Conservation (phyloP, 2,329 filamentous ascomycete species). For the Sphaerulina vaccinii region DNA sequence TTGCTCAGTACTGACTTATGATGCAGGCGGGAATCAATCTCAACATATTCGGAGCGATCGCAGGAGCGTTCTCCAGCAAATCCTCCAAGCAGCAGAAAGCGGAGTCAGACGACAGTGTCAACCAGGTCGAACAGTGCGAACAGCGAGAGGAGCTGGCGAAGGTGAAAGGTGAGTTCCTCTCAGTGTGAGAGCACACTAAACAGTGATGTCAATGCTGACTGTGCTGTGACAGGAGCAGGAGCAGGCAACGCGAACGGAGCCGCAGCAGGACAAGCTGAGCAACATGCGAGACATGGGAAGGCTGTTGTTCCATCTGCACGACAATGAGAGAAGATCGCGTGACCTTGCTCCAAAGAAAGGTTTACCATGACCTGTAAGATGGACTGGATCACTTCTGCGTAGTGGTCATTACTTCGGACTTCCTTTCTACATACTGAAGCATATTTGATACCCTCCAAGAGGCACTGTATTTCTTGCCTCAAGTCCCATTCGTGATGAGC, state of each 20-base stretch:
- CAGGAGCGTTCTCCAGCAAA: slow-evolving; percentile 38
- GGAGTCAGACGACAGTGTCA: neutral
- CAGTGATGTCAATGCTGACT: neutral
- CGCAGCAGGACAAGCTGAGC: slow-evolving; percentile 31
- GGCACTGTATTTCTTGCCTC: no score
- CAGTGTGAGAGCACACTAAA: no score
- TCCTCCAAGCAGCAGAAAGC: slow-evolving; percentile 9
- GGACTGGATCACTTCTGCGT: no score
- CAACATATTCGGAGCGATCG: slow-evolving; percentile 39
- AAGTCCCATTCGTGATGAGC: no score
- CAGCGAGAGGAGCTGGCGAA: slow-evolving; percentile 31
- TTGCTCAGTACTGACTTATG: neutral
- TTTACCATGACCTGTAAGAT: no score
- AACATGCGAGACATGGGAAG: slow-evolving; percentile 15
- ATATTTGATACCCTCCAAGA: no score
- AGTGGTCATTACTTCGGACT: no score
- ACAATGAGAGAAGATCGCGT: no score
- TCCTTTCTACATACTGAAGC: no score
- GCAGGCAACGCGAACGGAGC: slow-evolving; percentile 30
- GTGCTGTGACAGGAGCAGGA: slow-evolving; percentile 27
- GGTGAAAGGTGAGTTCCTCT: slow-evolving; percentile 29
- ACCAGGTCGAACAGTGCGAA: slow-evolving; percentile 27
- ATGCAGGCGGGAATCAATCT: slow-evolving; percentile 39
- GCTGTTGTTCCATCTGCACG: neutral
- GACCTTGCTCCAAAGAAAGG: no score